phyloP scores from a whole-genome alignment of 306 rosid genomes.

The Amphicarpaea edgeworthii region DNA sequence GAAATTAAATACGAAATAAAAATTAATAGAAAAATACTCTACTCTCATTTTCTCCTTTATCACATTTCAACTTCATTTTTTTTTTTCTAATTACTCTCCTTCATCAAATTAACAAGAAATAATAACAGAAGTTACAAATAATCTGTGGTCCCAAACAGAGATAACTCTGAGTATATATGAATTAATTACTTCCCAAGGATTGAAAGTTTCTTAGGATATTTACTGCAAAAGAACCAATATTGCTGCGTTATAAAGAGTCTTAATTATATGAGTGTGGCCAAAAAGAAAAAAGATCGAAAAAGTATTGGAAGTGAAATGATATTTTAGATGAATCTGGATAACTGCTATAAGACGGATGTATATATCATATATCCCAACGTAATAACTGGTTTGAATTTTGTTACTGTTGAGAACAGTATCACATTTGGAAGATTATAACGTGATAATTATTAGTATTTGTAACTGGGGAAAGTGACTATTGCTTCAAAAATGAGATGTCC shows the following conservation, averaged over 20 bases:
- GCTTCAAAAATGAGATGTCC: constrained; percentile 33
- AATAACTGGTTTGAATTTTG: background rate
- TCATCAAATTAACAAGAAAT: no score
- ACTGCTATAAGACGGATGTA: background rate
- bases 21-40: no score
- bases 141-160: background rate
- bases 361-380: background rate
- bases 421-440: constrained; percentile 39
- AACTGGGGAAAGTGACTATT: constrained; percentile 40
- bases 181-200: background rate
- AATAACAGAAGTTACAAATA: background rate
- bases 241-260: background rate
- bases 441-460: background rate
- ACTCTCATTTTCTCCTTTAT: no score
- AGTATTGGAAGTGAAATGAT: background rate
- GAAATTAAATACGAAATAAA: no score
- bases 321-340: background rate
- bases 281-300: background rate
- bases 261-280: background rate
- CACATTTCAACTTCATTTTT: no score
- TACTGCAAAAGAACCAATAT: background rate
- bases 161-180: background rate
- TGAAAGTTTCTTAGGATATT: background rate
- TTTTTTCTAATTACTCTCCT: no score
- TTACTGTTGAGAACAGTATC: constrained; percentile 26